Evolutionary conservation across 2,329 filamentous ascomycete species (phyloP).

Genomic region (Penicillium fuscoglaucum): DNA sequence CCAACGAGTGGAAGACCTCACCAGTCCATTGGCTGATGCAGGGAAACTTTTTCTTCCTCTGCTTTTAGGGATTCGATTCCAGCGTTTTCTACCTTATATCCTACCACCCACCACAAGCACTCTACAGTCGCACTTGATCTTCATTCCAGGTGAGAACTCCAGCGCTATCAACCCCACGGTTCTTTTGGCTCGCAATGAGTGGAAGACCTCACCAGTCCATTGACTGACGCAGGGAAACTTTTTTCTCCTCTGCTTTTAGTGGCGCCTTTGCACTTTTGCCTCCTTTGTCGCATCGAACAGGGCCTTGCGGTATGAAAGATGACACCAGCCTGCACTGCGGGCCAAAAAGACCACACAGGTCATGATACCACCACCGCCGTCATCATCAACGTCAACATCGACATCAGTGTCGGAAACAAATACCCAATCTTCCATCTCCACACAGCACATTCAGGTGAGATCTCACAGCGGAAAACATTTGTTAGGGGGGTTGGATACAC

Average conservation of each 20-base stretch:
- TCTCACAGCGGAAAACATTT: background rate
- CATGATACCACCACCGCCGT: background rate
- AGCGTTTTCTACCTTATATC: too few species aligned
- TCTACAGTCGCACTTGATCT: too few species aligned
- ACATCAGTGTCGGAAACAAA: background rate
- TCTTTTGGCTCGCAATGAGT: background rate
- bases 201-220: constrained; percentile 4
- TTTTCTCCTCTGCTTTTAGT: background rate
- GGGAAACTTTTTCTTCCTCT: background rate
- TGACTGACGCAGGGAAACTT: background rate
- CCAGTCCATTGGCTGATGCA: constrained; percentile 1
- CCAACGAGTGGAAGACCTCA: constrained; percentile 1
- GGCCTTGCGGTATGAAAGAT: background rate
- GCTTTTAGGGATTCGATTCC: background rate
- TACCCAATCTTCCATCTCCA: background rate
- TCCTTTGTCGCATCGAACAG: background rate
- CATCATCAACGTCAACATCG: background rate
- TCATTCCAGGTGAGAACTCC: background rate
- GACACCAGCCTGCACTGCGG: background rate
- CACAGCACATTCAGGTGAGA: background rate
- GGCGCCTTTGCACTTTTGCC: background rate
- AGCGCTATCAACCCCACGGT: background rate
- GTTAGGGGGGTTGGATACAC: too few species aligned
- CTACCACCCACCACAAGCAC: too few species aligned
- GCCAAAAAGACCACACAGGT: background rate